Evolutionary conservation across 495 filamentous ascomycete genomes (phyloP), one percentile per base, ranked within the genome.

Genomic region (Penicillium longicatenatum): DNA sequence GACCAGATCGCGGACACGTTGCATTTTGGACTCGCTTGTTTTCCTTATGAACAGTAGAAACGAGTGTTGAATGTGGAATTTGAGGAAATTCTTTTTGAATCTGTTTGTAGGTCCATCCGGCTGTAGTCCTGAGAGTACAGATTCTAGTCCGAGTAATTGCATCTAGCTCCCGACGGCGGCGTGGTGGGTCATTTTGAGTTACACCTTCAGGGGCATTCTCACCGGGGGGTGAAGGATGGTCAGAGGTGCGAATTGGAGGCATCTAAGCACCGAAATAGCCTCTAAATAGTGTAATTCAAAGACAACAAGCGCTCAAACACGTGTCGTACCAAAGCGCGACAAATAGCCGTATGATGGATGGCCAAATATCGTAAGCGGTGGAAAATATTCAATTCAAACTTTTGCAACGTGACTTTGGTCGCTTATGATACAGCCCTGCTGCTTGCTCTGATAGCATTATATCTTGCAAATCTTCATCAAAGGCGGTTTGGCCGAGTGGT

Each of bases 401-500:
- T 26, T 26, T 26, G 26, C 7, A 26, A 26, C 26, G 26, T 26
- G 26, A 26, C 26, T 26, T 26, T 4, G 26, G 26, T 26, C 26
- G 26, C 26, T 26, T 6, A 26, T 26, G 4, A 26, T 6, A 26
- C 26, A 26, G 7, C 0, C 26, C 26, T 2, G 7, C 0, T 26
- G 31, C 31, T 12, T 12, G 31, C 1, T 33, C 4, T 4, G 8
- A 9, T 11, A 33, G 31, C 31, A 3, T 10, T 0, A 33, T 1
- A 12, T 33, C 31, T 33, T n/a, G n/a, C n/a, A n/a, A n/a, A n/a
- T n/a, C 35, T n/a, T 6, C 35, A 39, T n/a, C 16, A 33, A 2
- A 55, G 48, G 60, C 60, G 53, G 55, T 62, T 62, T 62, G 60
- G 55, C 51, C 55, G 60, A 62, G 60, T 55, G 60, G 55, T 63